A percentile compares a stretch with the other conserved stretches of the same genome.
phyloP scores from a whole-genome alignment of 78 protist genomes.

The Pelomyxa schiedti region DNA sequence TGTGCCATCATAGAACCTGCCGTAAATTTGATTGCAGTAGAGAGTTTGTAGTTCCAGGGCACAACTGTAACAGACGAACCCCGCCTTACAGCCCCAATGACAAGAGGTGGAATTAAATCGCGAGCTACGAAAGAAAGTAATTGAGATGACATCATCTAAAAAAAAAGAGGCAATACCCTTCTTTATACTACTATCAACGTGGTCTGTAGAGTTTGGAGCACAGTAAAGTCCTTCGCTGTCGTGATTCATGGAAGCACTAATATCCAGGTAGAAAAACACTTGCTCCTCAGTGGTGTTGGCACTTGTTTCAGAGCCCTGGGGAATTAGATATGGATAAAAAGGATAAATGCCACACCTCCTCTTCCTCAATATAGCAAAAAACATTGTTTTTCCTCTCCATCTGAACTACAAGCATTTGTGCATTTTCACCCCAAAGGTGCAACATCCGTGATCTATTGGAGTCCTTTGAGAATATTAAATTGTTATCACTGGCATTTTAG shows the following conservation, averaged over 20 bases:
- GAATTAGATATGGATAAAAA: too few relatives aligned
- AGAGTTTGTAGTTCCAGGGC: not conserved
- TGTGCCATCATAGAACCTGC: not conserved
- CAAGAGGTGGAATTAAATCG: not conserved
- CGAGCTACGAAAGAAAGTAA: not conserved
- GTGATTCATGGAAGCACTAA: conserved; percentile 5
- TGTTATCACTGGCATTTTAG: too few relatives aligned
- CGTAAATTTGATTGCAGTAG: not conserved
- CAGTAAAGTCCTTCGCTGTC: not conserved
- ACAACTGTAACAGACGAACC: not conserved
- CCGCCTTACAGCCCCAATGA: not conserved
- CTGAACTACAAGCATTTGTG: too few relatives aligned
- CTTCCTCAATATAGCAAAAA: too few relatives aligned
- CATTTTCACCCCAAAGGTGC: too few relatives aligned
- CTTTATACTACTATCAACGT: not conserved
- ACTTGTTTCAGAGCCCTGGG: too few relatives aligned
- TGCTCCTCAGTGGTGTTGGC: too few relatives aligned
- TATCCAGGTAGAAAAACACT: not conserved
- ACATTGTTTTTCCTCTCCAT: too few relatives aligned
- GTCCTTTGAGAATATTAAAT: too few relatives aligned
- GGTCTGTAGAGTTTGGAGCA: not conserved
- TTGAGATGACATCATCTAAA: not conserved
- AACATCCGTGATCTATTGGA: too few relatives aligned
- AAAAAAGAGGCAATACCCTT: not conserved
- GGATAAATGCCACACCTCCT: too few relatives aligned